Evolutionary conservation across 1,284 basidiomycete species (phyloP).

Genomic region (Termitomyces sp.): DNA sequence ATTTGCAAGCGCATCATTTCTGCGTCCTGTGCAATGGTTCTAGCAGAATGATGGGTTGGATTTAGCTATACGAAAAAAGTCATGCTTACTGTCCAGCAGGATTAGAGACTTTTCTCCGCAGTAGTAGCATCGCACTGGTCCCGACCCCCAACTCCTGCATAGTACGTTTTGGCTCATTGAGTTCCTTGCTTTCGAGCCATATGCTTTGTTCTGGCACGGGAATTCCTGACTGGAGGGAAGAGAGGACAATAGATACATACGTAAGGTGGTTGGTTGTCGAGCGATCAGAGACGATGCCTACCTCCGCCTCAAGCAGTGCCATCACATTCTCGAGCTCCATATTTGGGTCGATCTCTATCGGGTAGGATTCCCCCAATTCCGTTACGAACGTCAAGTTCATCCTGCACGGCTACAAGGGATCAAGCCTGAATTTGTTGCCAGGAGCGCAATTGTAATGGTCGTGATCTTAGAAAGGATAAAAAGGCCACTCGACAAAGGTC

Average conservation of each 20-base stretch:
- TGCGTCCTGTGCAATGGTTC: slow-evolving; percentile 68
- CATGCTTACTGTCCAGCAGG: slow-evolving; percentile 55
- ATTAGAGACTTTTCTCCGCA: slow-evolving; percentile 54
- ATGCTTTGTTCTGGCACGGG: slow-evolving; percentile 68
- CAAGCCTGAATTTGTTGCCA: background rate
- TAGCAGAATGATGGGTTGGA: slow-evolving; percentile 19
- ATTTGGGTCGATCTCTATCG: slow-evolving; percentile 78
- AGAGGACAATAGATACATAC: background rate
- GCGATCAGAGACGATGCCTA: slow-evolving; percentile 26
- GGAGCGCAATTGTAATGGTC: background rate
- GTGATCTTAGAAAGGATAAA: background rate
- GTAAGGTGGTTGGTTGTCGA: slow-evolving; percentile 6
- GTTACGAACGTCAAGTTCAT: slow-evolving; percentile 84
- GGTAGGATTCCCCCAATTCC: slow-evolving; percentile 72
- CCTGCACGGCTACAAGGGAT: slow-evolving; percentile 13
- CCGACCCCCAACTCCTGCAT: slow-evolving; percentile 53
- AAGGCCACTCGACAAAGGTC: background rate
- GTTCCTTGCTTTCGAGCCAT: slow-evolving; percentile 57
- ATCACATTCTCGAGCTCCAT: slow-evolving; percentile 89
- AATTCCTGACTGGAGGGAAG: slow-evolving; percentile 55
- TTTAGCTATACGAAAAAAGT: background rate
- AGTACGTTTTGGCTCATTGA: slow-evolving; percentile 59
- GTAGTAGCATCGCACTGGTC: slow-evolving; percentile 58
- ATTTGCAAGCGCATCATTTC: slow-evolving; percentile 90
- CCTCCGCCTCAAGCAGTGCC: slow-evolving; percentile 88